phyloP scores from a whole-genome alignment of 2,329 filamentous ascomycete genomes.

The Remersonia thermophila region DNA sequence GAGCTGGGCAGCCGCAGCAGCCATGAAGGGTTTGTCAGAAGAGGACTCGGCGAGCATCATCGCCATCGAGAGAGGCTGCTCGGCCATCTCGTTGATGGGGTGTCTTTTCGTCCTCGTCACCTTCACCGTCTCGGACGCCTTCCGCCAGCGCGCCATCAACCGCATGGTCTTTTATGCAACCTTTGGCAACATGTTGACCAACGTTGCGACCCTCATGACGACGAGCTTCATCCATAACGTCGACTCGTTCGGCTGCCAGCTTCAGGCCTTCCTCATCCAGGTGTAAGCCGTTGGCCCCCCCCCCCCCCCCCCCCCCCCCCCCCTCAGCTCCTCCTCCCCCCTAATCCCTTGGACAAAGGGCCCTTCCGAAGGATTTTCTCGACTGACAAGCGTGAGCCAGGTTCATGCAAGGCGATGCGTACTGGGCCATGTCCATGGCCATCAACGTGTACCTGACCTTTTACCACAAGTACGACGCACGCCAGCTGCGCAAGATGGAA shows the following conservation, averaged over 20 bases:
- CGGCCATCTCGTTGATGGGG: conserved; percentile 57
- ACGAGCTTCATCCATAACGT: conserved; percentile 41
- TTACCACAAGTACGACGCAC: conserved; percentile 58
- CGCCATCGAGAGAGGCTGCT: conserved; percentile 55
- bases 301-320: background rate
- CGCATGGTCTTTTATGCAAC: conserved; percentile 73
- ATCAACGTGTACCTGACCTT: conserved; percentile 75
- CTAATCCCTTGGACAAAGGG: too few species aligned
- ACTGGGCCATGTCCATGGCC: conserved; percentile 73
- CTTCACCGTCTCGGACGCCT: conserved; percentile 52
- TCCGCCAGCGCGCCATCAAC: conserved; percentile 69
- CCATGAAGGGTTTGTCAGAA: conserved; percentile 22
- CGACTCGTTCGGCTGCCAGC: conserved; percentile 47
- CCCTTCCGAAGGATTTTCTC: too few species aligned
- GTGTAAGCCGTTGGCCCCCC: too few species aligned
- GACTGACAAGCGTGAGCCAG: too few species aligned
- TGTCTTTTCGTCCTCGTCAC: conserved; percentile 61
- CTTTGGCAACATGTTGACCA: conserved; percentile 68
- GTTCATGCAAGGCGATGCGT: conserved; percentile 65
- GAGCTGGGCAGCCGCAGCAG: too few species aligned
- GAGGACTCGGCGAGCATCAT: conserved; percentile 34
- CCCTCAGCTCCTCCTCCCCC: too few species aligned
- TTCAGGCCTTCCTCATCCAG: conserved; percentile 70
- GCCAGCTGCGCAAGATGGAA: conserved; percentile 55
- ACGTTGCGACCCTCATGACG: conserved; percentile 64